phyloP scores from a whole-genome alignment of 2,329 filamentous ascomycete species.

The Penicillium sp. region DNA sequence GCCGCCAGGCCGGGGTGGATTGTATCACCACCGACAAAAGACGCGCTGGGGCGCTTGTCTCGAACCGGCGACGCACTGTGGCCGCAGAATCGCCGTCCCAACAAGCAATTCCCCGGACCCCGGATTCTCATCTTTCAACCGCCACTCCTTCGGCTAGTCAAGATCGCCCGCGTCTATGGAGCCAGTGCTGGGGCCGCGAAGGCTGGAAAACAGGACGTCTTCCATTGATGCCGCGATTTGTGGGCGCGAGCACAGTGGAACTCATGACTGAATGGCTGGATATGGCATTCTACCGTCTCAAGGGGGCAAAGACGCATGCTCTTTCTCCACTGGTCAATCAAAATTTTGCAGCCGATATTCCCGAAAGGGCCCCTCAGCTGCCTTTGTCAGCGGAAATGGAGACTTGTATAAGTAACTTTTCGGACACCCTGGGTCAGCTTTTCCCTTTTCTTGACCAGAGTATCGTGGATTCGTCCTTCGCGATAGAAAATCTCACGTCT shows the following conservation, averaged over 20 bases:
- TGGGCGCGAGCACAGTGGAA: slow-evolving; percentile 15
- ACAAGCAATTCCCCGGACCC: background rate
- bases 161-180: slow-evolving; percentile 13
- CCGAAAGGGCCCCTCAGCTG: background rate
- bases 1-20: slow-evolving; percentile 13
- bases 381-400: slow-evolving; percentile 2
- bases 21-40: slow-evolving; percentile 20
- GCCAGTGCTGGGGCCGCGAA: slow-evolving; percentile 17
- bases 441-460: slow-evolving; percentile 12
- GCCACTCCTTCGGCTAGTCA: background rate
- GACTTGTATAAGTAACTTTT: slow-evolving; percentile 5
- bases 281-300: slow-evolving; percentile 18
- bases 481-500: background rate
- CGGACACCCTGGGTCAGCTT: slow-evolving; percentile 6
- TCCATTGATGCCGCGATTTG: slow-evolving; percentile 18
- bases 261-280: slow-evolving; percentile 20
- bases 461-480: background rate
- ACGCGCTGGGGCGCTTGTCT: slow-evolving; percentile 13
- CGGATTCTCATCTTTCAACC: slow-evolving; percentile 6
- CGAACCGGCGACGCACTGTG: slow-evolving; percentile 8
- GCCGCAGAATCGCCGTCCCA: background rate
- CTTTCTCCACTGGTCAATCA: slow-evolving; percentile 11
- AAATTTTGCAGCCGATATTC: slow-evolving; percentile 6
- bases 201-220: slow-evolving; percentile 18
- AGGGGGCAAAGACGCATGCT: slow-evolving; percentile 7